Evolutionary conservation across 176 grass and related monocot species (phyloP).

Genomic region (Stipa capillata): DNA sequence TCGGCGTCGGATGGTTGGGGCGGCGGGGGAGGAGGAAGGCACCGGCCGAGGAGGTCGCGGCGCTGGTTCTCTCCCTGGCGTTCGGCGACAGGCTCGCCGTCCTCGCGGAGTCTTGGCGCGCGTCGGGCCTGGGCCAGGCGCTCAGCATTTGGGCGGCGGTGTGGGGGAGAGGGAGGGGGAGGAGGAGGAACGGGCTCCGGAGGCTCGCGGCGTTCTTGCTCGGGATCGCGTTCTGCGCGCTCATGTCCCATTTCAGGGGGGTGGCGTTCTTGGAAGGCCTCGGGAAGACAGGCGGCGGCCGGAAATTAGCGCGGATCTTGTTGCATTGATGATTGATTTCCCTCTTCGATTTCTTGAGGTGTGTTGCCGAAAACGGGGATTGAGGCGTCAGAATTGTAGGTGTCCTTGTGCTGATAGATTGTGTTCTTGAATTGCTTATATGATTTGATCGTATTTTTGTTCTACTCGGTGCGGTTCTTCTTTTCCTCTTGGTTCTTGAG

Average conservation of each 20-base stretch:
- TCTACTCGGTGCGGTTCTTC: no score
- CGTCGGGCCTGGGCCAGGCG: slow-evolving; percentile 25
- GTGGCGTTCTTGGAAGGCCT: slow-evolving; percentile 6
- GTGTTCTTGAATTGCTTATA: neutral
- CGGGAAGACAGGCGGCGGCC: slow-evolving; percentile 10
- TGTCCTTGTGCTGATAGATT: neutral
- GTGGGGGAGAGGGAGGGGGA: slow-evolving; percentile 3
- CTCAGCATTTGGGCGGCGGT: slow-evolving; percentile 29
- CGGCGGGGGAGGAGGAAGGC: neutral
- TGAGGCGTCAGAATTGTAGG: neutral
- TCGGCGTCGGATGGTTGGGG: slow-evolving; percentile 18
- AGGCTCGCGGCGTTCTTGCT: slow-evolving; percentile 33
- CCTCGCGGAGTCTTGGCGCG: slow-evolving; percentile 18
- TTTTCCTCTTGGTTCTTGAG: no score
- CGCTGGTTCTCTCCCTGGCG: slow-evolving; percentile 25
- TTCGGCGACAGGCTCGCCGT: slow-evolving; percentile 20
- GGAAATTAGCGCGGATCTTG: slow-evolving; percentile 21
- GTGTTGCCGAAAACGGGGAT: neutral
- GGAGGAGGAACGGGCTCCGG: slow-evolving; percentile 3
- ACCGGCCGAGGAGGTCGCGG: neutral
- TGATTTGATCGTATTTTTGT: neutral
- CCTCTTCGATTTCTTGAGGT: slow-evolving; percentile 4
- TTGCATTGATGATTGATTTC: slow-evolving; percentile 23
- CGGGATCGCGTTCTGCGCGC: slow-evolving; percentile 27
- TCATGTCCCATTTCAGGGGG: slow-evolving; percentile 24